Percentiles rank a stretch among this genome's conserved stretches.
Conservation (phyloP, 2,329 filamentous ascomycete genomes). For the Scedosporium minutisporum region DNA sequence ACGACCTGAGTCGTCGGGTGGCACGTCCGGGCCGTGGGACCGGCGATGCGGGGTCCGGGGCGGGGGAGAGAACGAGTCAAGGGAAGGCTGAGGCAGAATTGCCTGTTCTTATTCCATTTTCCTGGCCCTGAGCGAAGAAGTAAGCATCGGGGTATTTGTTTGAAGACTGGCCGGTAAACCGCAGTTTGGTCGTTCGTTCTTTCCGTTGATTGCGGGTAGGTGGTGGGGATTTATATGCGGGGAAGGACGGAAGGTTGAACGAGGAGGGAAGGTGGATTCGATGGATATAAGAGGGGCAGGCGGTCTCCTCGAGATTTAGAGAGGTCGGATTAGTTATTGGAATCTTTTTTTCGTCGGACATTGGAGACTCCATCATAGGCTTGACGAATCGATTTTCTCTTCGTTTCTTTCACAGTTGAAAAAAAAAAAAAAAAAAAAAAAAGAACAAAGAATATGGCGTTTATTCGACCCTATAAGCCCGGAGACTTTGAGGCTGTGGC, state of each 20-base stretch:
- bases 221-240: not conserved
- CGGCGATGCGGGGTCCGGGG: not conserved
- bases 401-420: not conserved
- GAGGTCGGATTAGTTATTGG: not conserved
- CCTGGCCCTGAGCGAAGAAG: not conserved
- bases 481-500: slow-evolving; percentile 30
- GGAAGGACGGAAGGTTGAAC: not conserved
- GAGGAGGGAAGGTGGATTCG: not conserved
- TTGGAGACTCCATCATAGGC: too few species aligned
- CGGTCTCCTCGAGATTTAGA: not conserved
- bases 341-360: too few species aligned
- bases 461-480: slow-evolving; percentile 30
- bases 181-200: not conserved
- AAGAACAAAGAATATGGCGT: slow-evolving; percentile 23
- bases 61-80: not conserved
- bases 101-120: not conserved
- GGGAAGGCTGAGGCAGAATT: not conserved
- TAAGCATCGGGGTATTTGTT: not conserved
- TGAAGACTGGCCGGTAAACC: not conserved
- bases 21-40: not conserved
- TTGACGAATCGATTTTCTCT: not conserved
- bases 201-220: not conserved
- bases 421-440: not conserved
- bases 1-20: too few species aligned
- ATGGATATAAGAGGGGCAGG: not conserved